A percentile compares a stretch with the other conserved stretches of the same genome.
phyloP scores from a whole-genome alignment of 768 basidiomycete genomes.

The Podaxis sp. region DNA sequence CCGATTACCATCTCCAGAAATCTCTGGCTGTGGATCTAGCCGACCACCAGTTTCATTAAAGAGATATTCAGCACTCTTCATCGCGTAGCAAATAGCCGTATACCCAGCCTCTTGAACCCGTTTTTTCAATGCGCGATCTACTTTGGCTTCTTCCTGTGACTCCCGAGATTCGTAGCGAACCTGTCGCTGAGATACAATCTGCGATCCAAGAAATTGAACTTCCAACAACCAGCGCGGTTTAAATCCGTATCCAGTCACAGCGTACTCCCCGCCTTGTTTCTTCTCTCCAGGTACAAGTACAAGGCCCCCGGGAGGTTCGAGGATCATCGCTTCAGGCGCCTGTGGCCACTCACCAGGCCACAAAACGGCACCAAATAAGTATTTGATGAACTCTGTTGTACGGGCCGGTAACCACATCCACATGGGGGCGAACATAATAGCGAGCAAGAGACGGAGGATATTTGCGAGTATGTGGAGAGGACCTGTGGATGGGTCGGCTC shows the following conservation, averaged over 20 bases:
- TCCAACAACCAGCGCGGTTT: conserved; percentile 2
- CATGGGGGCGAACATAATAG: not conserved
- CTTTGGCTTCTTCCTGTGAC: not conserved
- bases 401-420: not conserved
- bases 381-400: not conserved
- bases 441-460: not conserved
- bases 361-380: not conserved
- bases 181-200: not conserved
- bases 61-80: not conserved
- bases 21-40: not conserved
- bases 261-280: not conserved
- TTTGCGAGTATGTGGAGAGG: conserved; percentile 5
- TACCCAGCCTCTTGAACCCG: conserved; percentile 2
- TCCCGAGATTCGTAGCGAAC: not conserved
- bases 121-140: not conserved
- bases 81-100: conserved; percentile 7
- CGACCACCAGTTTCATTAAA: not conserved
- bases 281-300: not conserved
- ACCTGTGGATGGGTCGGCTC: not conserved
- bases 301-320: not conserved
- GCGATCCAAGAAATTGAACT: not conserved
- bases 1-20: not conserved
- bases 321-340: not conserved
- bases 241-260: not conserved
- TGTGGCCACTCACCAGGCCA: not conserved